A percentile compares a stretch with the other conserved stretches of the same genome.
phyloP scores from a whole-genome alignment of 352 stramenopile genomes.

The Globisporangium irregulare region DNA sequence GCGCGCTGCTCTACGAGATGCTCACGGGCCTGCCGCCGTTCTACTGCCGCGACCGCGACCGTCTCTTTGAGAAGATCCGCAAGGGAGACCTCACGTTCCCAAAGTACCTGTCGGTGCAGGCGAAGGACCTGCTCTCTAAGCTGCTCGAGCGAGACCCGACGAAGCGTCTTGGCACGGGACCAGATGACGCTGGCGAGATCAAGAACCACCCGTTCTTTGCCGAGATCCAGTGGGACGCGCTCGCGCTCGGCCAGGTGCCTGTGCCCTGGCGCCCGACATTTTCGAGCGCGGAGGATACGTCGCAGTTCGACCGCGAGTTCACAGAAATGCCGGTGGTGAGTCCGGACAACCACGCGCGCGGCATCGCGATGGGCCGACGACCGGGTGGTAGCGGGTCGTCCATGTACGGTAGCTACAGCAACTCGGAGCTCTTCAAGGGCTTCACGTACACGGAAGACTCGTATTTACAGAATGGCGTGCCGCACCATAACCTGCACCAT shows the following conservation, averaged over 20 bases:
- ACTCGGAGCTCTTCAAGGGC: slow-evolving; percentile 75
- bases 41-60: slow-evolving; percentile 94
- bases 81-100: slow-evolving; percentile 94
- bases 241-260: slow-evolving; percentile 55
- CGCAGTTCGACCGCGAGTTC: slow-evolving; percentile 97
- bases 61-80: slow-evolving; percentile 98
- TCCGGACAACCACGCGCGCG: slow-evolving; percentile 76
- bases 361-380: slow-evolving; percentile 53
- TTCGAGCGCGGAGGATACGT: slow-evolving; percentile 93
- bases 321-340: slow-evolving; percentile 96
- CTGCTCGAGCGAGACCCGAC: slow-evolving; percentile 95
- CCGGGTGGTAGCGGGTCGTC: slow-evolving; percentile 33
- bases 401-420: slow-evolving; percentile 49
- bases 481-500: slow-evolving; percentile 28
- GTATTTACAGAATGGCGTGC: slow-evolving; percentile 62
- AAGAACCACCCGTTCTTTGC: slow-evolving; percentile 82
- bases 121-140: slow-evolving; percentile 85
- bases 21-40: slow-evolving; percentile 86
- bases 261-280: slow-evolving; percentile 93
- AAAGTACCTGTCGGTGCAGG: slow-evolving; percentile 87
- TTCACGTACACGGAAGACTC: slow-evolving; percentile 87
- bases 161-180: slow-evolving; percentile 90
- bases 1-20: slow-evolving; percentile 87
- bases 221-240: slow-evolving; percentile 74
- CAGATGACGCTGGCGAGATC: slow-evolving; percentile 73